phyloP scores from a whole-genome alignment of 345 rosid genomes.

The Eucalyptus fibrosa region DNA sequence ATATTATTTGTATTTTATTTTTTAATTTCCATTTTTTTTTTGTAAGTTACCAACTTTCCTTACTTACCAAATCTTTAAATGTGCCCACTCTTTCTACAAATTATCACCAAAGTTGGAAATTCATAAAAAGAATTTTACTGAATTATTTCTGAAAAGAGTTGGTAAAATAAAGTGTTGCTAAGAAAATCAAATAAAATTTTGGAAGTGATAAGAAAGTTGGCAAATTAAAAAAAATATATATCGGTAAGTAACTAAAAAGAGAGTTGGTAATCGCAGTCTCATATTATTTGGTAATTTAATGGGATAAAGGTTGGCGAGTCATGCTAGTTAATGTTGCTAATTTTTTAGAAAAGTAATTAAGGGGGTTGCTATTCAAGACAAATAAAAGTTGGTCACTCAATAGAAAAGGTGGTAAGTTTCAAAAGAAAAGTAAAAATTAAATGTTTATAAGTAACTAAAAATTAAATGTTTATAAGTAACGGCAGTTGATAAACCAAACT shows the following conservation, averaged over 20 bases:
- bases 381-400: neutral
- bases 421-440: neutral
- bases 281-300: neutral
- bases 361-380: neutral
- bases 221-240: neutral
- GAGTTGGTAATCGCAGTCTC: neutral
- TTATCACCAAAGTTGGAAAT: neutral
- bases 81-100: neutral
- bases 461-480: neutral
- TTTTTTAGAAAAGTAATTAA: neutral
- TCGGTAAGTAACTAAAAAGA: neutral
- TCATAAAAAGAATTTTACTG: neutral
- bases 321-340: neutral
- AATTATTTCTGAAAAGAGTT: neutral
- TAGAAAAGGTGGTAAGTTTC: neutral
- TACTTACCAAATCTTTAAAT: neutral
- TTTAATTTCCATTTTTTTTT: neutral
- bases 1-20: neutral
- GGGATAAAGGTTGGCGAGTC: neutral
- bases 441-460: neutral
- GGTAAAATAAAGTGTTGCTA: neutral
- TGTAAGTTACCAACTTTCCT: neutral
- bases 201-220: neutral
- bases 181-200: neutral
- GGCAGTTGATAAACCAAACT: neutral